phyloP scores from a whole-genome alignment of 2,329 filamentous ascomycete species.

The Rugonectria rugulosa region DNA sequence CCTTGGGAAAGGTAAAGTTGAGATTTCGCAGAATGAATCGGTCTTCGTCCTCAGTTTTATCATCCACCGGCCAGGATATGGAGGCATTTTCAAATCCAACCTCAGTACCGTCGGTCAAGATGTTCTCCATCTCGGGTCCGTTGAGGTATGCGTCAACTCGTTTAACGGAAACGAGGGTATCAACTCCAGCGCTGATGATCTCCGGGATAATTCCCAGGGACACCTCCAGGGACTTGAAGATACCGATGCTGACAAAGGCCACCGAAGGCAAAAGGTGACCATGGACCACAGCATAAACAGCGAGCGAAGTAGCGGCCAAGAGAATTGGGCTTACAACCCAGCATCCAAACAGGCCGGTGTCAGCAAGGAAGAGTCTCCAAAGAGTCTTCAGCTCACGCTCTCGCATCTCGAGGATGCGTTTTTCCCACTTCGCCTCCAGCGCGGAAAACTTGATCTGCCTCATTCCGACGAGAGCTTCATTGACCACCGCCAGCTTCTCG shows the following conservation, averaged over 20 bases:
- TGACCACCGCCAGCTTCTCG: constrained; percentile 76
- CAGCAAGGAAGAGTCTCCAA: constrained; percentile 71
- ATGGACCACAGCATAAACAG: constrained; percentile 70
- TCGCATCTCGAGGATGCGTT: constrained; percentile 68
- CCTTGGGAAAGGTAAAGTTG: constrained; percentile 70
- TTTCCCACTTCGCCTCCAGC: constrained; percentile 77
- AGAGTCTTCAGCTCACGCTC: constrained; percentile 71
- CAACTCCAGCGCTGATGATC: constrained; percentile 72
- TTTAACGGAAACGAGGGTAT: constrained; percentile 75
- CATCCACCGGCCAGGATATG: constrained; percentile 78
- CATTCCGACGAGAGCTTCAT: constrained; percentile 80
- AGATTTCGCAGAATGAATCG: constrained; percentile 72
- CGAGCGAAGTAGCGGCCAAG: constrained; percentile 74
- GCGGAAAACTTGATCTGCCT: constrained; percentile 87
- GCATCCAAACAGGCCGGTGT: constrained; percentile 69
- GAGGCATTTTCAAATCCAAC: constrained; percentile 73
- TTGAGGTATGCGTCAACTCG: constrained; percentile 76
- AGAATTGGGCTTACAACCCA: constrained; percentile 79
- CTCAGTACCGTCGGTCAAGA: constrained; percentile 61
- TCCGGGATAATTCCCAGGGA: constrained; percentile 77
- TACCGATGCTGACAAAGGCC: constrained; percentile 79
- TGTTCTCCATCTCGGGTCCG: constrained; percentile 68
- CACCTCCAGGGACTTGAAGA: constrained; percentile 78
- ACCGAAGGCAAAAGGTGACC: constrained; percentile 73
- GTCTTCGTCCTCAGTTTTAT: constrained; percentile 61